These are phyloP conservation scores for Cercis canadensis DNA, from an alignment of 306 rosid genomes.

Conservation along the genomic window DNA sequence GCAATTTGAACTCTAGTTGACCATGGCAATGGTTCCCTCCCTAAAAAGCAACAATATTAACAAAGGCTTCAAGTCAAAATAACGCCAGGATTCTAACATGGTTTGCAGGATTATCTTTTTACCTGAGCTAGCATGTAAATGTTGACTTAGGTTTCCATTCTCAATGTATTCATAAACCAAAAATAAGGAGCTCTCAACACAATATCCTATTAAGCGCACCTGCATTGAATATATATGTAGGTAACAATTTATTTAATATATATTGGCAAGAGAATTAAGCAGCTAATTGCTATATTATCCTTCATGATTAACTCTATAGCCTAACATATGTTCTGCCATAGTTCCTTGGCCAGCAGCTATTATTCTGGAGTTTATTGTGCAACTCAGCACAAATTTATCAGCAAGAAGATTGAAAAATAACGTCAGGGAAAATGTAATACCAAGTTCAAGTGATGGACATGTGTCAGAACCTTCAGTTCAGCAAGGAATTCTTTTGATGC, in stretches of 20 bases:
- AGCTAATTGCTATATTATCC: background rate
- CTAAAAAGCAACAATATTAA: conserved; percentile 38
- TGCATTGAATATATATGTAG: conserved; percentile 39
- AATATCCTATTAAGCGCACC: conserved; percentile 79
- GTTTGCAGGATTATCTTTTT: background rate
- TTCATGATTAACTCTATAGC: background rate
- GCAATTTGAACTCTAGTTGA: conserved; percentile 76
- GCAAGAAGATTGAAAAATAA: conserved; percentile 1
- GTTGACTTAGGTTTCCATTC: conserved; percentile 70
- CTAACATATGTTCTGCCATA: too few species aligned
- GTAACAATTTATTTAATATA: background rate
- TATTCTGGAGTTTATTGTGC: too few species aligned
- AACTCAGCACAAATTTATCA: background rate
- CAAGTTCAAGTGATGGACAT: conserved; percentile 84
- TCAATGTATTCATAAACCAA: conserved; percentile 80
- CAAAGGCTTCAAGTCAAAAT: conserved; percentile 19
- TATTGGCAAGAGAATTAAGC: background rate
- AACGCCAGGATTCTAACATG: background rate
- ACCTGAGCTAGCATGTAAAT: conserved; percentile 64
- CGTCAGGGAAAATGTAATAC: conserved; percentile 44
- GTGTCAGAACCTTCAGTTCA: conserved; percentile 74
- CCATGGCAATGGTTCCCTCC: conserved; percentile 72
- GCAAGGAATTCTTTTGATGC: conserved; percentile 78
- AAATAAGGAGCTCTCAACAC: conserved; percentile 72
- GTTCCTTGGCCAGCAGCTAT: too few species aligned